Evolutionary conservation across 495 filamentous ascomycete species (phyloP).

Genomic region (Podospora sp.): DNA sequence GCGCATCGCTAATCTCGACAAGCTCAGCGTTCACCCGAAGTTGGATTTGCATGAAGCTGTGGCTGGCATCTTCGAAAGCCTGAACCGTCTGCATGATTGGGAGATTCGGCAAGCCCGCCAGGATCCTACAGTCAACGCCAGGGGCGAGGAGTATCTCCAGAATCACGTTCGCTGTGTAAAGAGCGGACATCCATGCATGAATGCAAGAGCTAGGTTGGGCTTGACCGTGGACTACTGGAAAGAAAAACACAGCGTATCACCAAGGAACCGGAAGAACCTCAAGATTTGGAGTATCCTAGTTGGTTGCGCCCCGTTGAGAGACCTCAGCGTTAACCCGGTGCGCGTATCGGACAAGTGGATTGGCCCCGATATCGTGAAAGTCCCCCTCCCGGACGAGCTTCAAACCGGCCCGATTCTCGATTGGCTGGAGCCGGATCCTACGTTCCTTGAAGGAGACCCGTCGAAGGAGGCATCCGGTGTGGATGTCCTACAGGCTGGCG

Average conservation of each 20-base stretch:
- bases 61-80: slow-evolving; percentile 71
- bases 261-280: slow-evolving; percentile 33
- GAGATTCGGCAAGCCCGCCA: slow-evolving; percentile 64
- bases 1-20: slow-evolving; percentile 75
- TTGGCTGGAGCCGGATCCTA: slow-evolving; percentile 65
- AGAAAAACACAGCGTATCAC: slow-evolving; percentile 55
- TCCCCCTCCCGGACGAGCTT: slow-evolving; percentile 41
- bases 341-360: slow-evolving; percentile 73
- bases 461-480: slow-evolving; percentile 36
- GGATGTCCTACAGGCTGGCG: slow-evolving; percentile 10
- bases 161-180: slow-evolving; percentile 62
- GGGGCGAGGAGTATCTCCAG: slow-evolving; percentile 55
- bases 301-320: slow-evolving; percentile 58
- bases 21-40: slow-evolving; percentile 68
- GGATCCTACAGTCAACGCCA: slow-evolving; percentile 48
- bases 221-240: slow-evolving; percentile 87
- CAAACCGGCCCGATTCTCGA: slow-evolving; percentile 55
- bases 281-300: slow-evolving; percentile 64
- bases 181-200: slow-evolving; percentile 79
- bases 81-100: slow-evolving; percentile 64
- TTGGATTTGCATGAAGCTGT: slow-evolving; percentile 90
- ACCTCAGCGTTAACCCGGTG: slow-evolving; percentile 56
- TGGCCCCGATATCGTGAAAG: slow-evolving; percentile 57
- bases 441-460: slow-evolving; percentile 44
- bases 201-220: slow-evolving; percentile 70